Evolutionary conservation across 306 rosid species (phyloP).

Genomic region (Cyamopsis tetragonoloba): DNA sequence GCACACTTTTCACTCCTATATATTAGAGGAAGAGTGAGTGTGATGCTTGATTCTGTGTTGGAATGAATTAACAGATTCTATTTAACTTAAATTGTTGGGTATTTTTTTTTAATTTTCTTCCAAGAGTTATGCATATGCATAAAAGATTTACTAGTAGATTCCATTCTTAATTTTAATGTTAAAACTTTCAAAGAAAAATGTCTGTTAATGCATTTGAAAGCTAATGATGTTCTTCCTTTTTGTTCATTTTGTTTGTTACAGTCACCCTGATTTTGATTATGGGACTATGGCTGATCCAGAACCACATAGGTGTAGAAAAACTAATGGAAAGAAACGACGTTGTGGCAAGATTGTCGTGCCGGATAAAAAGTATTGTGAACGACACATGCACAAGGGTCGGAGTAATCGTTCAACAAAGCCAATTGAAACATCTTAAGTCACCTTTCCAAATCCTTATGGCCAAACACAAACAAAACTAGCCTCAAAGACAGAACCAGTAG

Average conservation of each 20-base stretch:
- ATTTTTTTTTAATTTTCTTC: background rate
- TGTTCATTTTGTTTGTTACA: constrained; percentile 31
- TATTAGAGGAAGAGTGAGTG: background rate
- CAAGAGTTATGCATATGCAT: background rate
- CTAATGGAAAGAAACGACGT: constrained; percentile 97
- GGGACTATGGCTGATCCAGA: constrained; percentile 51
- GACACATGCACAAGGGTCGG: constrained; percentile 87
- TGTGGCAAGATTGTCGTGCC: constrained; percentile 49
- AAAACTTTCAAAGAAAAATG: background rate
- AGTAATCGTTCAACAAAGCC: constrained; percentile 99
- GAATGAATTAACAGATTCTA: background rate
- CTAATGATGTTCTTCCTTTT: constrained; percentile 20
- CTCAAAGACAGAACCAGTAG: constrained; percentile 17
- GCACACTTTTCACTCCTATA: no score
- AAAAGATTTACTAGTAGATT: background rate
- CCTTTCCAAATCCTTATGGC: constrained; percentile 30
- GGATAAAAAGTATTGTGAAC: constrained; percentile 67
- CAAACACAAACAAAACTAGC: constrained; percentile 13
- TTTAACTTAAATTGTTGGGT: background rate
- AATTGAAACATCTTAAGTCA: constrained; percentile 63
- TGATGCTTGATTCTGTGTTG: constrained; percentile 21
- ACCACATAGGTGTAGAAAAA: constrained; percentile 80
- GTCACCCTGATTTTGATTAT: constrained; percentile 32
- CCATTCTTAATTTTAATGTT: no score
- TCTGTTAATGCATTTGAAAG: background rate